These are phyloP conservation scores for Venturia asperata DNA, from an alignment of 2,329 filamentous ascomycete genomes.

Conservation along the genomic window DNA sequence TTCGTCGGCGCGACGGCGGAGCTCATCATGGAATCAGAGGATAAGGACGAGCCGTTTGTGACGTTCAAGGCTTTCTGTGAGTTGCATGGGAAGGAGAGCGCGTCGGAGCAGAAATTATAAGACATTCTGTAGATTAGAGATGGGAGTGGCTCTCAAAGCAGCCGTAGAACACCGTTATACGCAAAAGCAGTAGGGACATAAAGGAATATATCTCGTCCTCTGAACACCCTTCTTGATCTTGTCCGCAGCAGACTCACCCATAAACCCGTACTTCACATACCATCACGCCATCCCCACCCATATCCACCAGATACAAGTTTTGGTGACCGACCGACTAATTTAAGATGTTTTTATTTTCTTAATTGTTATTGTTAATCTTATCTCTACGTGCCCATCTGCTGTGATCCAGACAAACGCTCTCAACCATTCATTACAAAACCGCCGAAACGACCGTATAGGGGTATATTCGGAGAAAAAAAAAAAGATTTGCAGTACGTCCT, in stretches of 20 bases:
- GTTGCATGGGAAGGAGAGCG: conserved; percentile 42
- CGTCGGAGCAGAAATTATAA: not conserved
- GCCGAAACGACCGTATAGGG: conserved; percentile 13
- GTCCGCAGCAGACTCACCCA: too few species aligned
- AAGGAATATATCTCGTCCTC: too few species aligned
- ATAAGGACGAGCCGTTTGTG: conserved; percentile 61
- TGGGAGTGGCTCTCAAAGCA: too few species aligned
- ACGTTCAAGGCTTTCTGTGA: conserved; percentile 95
- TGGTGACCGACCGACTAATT: too few species aligned
- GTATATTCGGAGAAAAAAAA: conserved; percentile 6
- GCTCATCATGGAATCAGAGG: conserved; percentile 63
- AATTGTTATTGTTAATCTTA: not conserved
- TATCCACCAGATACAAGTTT: too few species aligned
- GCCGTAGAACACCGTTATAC: too few species aligned
- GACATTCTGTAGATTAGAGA: too few species aligned
- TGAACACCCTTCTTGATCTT: too few species aligned
- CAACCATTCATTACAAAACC: not conserved
- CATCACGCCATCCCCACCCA: too few species aligned
- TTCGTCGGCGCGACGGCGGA: conserved; percentile 81
- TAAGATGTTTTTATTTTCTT: too few species aligned
- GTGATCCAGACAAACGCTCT: not conserved
- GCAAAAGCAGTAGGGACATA: too few species aligned
- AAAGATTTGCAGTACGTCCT: not conserved
- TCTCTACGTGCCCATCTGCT: not conserved
- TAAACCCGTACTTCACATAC: too few species aligned